Conservation (phyloP, 2,329 filamentous ascomycete species). For the Fusarium foetens region DNA sequence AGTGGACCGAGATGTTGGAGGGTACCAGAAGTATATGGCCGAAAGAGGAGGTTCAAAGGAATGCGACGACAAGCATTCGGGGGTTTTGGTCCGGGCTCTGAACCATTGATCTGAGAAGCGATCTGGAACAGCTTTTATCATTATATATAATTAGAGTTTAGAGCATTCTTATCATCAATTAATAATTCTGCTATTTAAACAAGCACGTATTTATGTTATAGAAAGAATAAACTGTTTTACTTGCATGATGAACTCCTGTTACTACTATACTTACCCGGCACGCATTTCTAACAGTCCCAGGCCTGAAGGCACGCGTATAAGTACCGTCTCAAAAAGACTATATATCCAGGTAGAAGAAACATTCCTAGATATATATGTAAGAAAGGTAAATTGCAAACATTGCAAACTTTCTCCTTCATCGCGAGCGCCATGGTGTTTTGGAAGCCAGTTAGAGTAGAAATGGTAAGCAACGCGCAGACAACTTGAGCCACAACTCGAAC, state of each 20-base stretch:
- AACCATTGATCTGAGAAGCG: neutral
- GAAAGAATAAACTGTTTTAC: neutral
- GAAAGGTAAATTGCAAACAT: rapidly evolving
- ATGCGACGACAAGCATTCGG: neutral
- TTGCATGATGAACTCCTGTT: neutral
- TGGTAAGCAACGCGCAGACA: rapidly evolving
- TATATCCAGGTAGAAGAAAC: neutral
- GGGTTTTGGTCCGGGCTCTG: neutral
- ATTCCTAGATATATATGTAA: rapidly evolving
- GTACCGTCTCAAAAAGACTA: no score
- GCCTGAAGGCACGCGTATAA: no score
- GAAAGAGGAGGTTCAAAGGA: neutral
- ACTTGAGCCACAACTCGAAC: rapidly evolving
- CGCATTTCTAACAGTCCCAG: neutral
- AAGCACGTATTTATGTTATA: rapidly evolving
- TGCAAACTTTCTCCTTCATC: no score
- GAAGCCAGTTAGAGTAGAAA: rapidly evolving
- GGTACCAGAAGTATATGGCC: neutral
- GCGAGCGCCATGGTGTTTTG: rapidly evolving
- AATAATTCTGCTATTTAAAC: rapidly evolving
- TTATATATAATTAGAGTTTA: no score
- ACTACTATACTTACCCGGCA: rapidly evolving
- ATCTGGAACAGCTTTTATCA: no score
- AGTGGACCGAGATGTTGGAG: neutral
- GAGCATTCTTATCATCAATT: rapidly evolving